Conservation (phyloP, 495 filamentous ascomycete species). For the Filosporella fistucella region DNA sequence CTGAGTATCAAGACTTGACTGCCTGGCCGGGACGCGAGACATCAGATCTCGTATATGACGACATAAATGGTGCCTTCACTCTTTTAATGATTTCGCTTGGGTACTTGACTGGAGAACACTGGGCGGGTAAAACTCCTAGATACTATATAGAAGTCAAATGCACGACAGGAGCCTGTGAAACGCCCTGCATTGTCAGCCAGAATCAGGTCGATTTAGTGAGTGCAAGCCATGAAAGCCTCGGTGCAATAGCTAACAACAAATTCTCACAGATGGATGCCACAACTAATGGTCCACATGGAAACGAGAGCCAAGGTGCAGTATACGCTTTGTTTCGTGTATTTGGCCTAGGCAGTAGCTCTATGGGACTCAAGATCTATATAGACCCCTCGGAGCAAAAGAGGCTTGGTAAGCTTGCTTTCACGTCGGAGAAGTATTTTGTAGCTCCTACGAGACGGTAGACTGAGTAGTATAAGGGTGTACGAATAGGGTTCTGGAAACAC, state of each 20-base stretch:
- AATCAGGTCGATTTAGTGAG: slow-evolving; percentile 34
- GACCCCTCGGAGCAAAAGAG: no score
- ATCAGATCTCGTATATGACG: slow-evolving; percentile 10
- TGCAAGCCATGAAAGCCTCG: neutral
- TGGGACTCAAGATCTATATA: slow-evolving; percentile 34
- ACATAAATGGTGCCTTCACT: slow-evolving; percentile 22
- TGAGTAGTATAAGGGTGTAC: no score
- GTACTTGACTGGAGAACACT: slow-evolving; percentile 25
- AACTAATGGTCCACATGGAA: slow-evolving; percentile 4
- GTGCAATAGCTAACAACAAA: neutral
- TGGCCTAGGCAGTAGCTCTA: slow-evolving; percentile 26
- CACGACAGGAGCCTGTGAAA: slow-evolving; percentile 32
- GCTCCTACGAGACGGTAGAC: no score
- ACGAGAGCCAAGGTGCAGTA: no score
- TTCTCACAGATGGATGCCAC: slow-evolving; percentile 5
- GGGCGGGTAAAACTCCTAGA: slow-evolving; percentile 24
- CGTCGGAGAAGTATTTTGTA: no score
- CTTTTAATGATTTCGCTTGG: slow-evolving; percentile 28
- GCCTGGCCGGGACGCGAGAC: slow-evolving; percentile 23
- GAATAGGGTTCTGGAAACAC: no score
- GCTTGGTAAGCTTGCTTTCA: no score
- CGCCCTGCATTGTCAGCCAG: slow-evolving; percentile 39
- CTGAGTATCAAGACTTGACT: slow-evolving; percentile 30
- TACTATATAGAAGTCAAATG: slow-evolving; percentile 46
- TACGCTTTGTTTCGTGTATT: slow-evolving; percentile 41